These are phyloP conservation scores for Phenoliferia sp. DNA, from an alignment of 1,284 basidiomycete species.

Conservation along the genomic window DNA sequence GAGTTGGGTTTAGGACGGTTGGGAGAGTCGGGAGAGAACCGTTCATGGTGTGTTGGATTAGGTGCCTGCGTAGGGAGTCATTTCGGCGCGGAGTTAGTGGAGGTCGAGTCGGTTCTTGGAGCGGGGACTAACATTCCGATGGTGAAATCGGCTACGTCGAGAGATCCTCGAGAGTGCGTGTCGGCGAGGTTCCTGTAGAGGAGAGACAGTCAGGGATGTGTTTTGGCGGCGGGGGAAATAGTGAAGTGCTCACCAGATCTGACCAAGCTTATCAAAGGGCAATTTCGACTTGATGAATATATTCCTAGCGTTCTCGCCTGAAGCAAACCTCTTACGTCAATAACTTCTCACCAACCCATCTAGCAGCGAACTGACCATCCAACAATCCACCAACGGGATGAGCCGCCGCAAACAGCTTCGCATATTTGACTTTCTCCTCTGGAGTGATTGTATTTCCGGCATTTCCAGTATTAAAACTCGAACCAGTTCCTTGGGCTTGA, in stretches of 20 bases:
- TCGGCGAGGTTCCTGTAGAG: slow-evolving; percentile 79
- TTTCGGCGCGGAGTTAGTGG: slow-evolving; percentile 46
- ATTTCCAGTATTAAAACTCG: slow-evolving; percentile 28
- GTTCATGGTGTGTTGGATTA: slow-evolving; percentile 73
- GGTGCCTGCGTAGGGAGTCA: slow-evolving; percentile 24
- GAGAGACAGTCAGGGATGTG: background rate
- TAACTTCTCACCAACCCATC: background rate
- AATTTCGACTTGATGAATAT: slow-evolving; percentile 92
- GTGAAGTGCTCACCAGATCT: slow-evolving; percentile 70
- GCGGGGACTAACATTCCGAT: slow-evolving; percentile 81
- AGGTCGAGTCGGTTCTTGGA: slow-evolving; percentile 19
- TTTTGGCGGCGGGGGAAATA: background rate
- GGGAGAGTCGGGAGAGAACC: slow-evolving; percentile 69
- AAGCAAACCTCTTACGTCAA: background rate
- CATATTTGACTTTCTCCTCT: slow-evolving; percentile 78
- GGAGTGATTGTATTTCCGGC: slow-evolving; percentile 50
- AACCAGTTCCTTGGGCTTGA: slow-evolving; percentile 6
- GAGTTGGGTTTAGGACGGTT: slow-evolving; percentile 68
- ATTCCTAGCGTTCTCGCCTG: slow-evolving; percentile 84
- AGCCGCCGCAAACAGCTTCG: slow-evolving; percentile 66
- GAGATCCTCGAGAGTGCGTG: slow-evolving; percentile 80
- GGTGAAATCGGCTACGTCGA: slow-evolving; percentile 89
- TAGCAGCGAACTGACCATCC: slow-evolving; percentile 52
- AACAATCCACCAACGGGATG: slow-evolving; percentile 72
- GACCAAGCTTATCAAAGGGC: slow-evolving; percentile 79